These are phyloP conservation scores for Panus rudis DNA, from an alignment of 768 basidiomycete genomes.

Conservation along the genomic window DNA sequence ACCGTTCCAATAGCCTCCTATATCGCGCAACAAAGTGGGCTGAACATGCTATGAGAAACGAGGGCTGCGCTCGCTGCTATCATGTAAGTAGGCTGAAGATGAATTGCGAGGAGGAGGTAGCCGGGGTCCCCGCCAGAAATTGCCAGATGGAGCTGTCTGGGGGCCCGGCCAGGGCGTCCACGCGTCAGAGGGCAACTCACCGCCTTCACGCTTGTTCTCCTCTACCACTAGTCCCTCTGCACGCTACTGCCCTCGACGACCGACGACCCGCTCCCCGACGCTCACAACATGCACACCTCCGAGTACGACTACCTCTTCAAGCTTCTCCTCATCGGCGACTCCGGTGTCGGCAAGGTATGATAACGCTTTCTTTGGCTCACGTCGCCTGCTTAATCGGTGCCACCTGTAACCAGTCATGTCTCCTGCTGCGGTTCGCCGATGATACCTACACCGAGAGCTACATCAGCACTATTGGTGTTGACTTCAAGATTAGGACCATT, in stretches of 20 bases:
- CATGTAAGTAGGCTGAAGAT: too few relatives aligned
- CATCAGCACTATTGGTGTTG: constrained; percentile 96
- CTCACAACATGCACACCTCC: constrained; percentile 85
- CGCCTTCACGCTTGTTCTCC: constrained; percentile 19
- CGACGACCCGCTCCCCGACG: constrained; percentile 11
- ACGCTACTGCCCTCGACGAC: constrained; percentile 12
- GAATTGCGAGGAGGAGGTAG: too few relatives aligned
- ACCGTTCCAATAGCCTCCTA: too few relatives aligned
- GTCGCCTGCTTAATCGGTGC: constrained; percentile 16
- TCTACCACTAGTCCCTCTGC: constrained; percentile 13
- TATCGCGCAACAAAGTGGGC: too few relatives aligned
- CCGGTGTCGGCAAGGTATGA: constrained; percentile 87
- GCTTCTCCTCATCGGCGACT: constrained; percentile 91
- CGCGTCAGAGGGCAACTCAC: constrained; percentile 28
- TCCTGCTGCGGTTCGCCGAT: constrained; percentile 88
- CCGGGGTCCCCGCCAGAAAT: constrained; percentile 21
- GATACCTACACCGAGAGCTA: constrained; percentile 98
- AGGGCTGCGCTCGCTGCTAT: too few relatives aligned
- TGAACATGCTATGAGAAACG: too few relatives aligned
- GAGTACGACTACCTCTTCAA: constrained; percentile 97
- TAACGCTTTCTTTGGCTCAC: constrained; percentile 3
- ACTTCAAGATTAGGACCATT: constrained; percentile 98
- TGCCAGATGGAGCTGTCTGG: too few relatives aligned
- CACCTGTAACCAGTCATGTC: constrained; percentile 69
- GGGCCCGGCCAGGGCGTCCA: too few relatives aligned